These are phyloP conservation scores for Delonix regia DNA, from an alignment of 306 rosid genomes.

Conservation along the genomic window DNA sequence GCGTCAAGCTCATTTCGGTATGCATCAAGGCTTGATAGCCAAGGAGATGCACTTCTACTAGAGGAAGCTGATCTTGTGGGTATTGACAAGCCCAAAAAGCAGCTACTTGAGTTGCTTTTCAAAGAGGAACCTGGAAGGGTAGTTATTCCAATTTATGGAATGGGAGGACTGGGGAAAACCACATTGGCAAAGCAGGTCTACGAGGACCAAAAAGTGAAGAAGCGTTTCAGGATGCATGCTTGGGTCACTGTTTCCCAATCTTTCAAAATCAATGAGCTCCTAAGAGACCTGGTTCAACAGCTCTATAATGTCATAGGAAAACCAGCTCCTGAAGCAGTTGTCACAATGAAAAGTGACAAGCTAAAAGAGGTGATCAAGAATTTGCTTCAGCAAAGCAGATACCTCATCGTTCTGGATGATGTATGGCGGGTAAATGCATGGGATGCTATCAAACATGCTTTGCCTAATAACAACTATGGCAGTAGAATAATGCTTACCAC, in stretches of 20 bases:
- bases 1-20: constrained; percentile 24
- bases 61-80: constrained; percentile 73
- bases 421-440: constrained; percentile 51
- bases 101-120: constrained; percentile 47
- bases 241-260: constrained; percentile 52
- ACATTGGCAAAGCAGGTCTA: constrained; percentile 60
- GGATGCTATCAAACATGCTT: constrained; percentile 52
- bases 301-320: constrained; percentile 48
- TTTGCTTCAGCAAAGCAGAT: constrained; percentile 47
- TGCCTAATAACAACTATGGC: constrained; percentile 46
- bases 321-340: constrained; percentile 50
- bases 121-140: constrained; percentile 41
- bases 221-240: constrained; percentile 51
- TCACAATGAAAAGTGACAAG: constrained; percentile 40
- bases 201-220: constrained; percentile 53
- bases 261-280: constrained; percentile 40
- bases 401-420: constrained; percentile 59
- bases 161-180: constrained; percentile 68
- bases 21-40: constrained; percentile 42
- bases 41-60: constrained; percentile 64
- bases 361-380: constrained; percentile 44
- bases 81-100: constrained; percentile 53
- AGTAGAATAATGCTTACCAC: constrained; percentile 63
- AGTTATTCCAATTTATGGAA: constrained; percentile 55
- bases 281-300: constrained; percentile 52